Conservation (phyloP, 495 filamentous ascomycete species). For the Hypoxylon lenormandii region DNA sequence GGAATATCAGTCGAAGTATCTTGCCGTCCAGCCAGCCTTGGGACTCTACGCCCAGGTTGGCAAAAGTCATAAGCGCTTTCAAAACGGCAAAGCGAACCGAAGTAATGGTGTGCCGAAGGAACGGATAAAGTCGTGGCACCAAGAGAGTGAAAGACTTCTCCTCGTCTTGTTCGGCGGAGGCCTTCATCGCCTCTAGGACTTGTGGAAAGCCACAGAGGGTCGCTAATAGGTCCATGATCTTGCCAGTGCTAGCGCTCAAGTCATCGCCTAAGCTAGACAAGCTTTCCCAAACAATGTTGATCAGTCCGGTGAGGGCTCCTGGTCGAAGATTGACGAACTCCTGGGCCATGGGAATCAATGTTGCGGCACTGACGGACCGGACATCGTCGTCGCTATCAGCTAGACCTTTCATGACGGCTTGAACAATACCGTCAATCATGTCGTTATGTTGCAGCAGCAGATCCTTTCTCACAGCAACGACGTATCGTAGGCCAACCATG, state of each 20-base stretch:
- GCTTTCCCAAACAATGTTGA: conserved; percentile 97
- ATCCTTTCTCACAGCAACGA: conserved; percentile 94
- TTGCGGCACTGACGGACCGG: conserved; percentile 94
- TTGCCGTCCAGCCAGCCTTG: conserved; percentile 93
- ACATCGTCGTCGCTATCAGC: conserved; percentile 94
- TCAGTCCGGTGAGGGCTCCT: conserved; percentile 77
- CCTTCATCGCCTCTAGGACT: conserved; percentile 93
- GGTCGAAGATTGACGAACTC: conserved; percentile 89
- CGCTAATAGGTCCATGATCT: conserved; percentile 96
- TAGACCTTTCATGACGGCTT: conserved; percentile 92
- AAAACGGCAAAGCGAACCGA: conserved; percentile 93
- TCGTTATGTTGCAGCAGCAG: conserved; percentile 81
- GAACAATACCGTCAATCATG: conserved; percentile 92
- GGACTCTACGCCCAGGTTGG: conserved; percentile 83
- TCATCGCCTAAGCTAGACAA: conserved; percentile 95
- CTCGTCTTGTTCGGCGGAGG: conserved; percentile 81
- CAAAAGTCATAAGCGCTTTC: conserved; percentile 90
- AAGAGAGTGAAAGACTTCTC: conserved; percentile 89
- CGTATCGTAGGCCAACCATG: conserved; percentile 93
- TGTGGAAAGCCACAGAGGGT: conserved; percentile 94
- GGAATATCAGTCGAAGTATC: conserved; percentile 87
- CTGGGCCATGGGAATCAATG: conserved; percentile 91
- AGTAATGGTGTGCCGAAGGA: conserved; percentile 95
- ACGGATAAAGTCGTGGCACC: conserved; percentile 93
- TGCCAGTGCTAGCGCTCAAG: conserved; percentile 94